Percentiles rank a stretch among this genome's conserved stretches.
These are phyloP conservation scores for Eucalyptus camaldulensis DNA, from an alignment of 345 rosid genomes.

Conservation along the genomic window DNA sequence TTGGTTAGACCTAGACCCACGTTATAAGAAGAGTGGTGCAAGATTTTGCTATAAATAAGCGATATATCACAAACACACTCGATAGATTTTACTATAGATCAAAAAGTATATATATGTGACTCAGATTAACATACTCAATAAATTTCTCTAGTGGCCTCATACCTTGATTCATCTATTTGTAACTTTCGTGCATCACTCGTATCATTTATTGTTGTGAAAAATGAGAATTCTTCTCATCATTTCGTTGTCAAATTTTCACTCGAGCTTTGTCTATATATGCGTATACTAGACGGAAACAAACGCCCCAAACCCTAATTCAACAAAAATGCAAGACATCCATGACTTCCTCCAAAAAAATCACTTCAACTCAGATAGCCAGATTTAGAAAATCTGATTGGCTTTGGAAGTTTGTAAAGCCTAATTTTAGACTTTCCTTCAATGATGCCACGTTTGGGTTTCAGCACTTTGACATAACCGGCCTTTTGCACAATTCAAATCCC, in stretches of 20 bases:
- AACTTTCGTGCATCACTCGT: rapidly evolving
- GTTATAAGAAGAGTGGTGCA: not conserved
- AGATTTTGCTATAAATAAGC: not conserved
- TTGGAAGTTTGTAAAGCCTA: not conserved
- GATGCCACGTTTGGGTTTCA: not conserved
- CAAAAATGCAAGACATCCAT: not conserved
- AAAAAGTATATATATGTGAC: rapidly evolving
- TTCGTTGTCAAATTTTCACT: not conserved
- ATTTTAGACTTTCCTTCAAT: not conserved
- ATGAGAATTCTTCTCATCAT: not conserved
- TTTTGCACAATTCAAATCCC: not conserved
- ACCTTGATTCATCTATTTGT: rapidly evolving
- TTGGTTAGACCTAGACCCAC: not conserved
- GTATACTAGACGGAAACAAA: rapidly evolving
- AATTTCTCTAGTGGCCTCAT: not conserved
- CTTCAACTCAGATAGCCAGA: not conserved
- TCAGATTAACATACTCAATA: not conserved
- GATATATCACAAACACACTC: too few relatives aligned
- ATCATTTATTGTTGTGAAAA: not conserved
- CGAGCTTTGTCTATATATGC: rapidly evolving
- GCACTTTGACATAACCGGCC: not conserved
- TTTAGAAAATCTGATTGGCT: not conserved
- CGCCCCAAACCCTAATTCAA: not conserved
- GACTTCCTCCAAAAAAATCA: not conserved
- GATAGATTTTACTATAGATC: not conserved